Conservation (phyloP, 179 eudicot species). For the Nepenthes alata region DNA sequence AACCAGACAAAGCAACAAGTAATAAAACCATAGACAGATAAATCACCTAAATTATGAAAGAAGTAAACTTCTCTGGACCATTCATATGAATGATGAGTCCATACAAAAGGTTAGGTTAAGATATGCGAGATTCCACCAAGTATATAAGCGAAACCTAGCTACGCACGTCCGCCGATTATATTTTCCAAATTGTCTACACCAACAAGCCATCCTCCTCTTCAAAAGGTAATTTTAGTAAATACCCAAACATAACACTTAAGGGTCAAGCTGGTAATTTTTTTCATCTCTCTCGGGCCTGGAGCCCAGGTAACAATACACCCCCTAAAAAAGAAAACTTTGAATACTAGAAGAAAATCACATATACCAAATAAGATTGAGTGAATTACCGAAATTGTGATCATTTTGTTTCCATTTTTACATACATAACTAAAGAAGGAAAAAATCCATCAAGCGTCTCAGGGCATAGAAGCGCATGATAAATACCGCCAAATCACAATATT, state of each 20-base stretch:
- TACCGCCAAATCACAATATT: neutral
- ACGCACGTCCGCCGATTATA: too few species aligned
- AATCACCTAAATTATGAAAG: constrained; percentile 11
- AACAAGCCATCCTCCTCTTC: too few species aligned
- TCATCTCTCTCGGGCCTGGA: neutral
- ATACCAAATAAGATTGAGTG: constrained; percentile 9
- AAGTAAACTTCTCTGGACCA: constrained; percentile 13
- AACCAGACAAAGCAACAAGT: constrained; percentile 12
- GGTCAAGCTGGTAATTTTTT: neutral
- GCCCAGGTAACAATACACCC: neutral
- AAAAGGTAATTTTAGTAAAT: too few species aligned
- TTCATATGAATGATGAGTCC: constrained; percentile 11
- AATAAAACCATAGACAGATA: constrained; percentile 8
- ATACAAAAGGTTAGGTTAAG: constrained; percentile 12
- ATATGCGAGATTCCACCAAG: constrained; percentile 13
- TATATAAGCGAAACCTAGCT: constrained; percentile 8
- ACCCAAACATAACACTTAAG: neutral
- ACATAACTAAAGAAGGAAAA: constrained; percentile 12
- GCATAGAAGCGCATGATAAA: neutral
- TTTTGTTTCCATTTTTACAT: constrained; percentile 12
- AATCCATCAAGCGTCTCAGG: neutral
- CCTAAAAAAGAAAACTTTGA: neutral
- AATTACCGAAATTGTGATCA: constrained; percentile 12
- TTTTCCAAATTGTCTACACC: too few species aligned
- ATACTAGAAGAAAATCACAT: constrained; percentile 5